Evolutionary conservation across 805 yeast genomes (phyloP).

Genomic region (Sugiyamaella americana): DNA sequence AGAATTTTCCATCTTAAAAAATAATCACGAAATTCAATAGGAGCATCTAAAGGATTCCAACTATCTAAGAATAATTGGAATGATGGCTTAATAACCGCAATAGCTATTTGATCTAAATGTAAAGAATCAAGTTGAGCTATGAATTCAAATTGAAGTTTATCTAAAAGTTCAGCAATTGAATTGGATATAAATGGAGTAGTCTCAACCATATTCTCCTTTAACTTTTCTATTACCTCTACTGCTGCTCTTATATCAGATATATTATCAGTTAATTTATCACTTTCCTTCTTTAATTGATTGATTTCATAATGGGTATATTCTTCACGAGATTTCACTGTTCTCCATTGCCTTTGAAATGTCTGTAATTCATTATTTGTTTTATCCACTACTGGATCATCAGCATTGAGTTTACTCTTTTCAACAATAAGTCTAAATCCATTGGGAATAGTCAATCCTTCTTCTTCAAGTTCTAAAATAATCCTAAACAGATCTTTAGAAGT

Average conservation of each 20-base stretch:
- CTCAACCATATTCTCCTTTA: neutral
- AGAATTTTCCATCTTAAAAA: conserved; percentile 26
- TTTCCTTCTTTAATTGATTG: neutral
- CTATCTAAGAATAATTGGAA: conserved; percentile 20
- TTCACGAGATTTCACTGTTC: neutral
- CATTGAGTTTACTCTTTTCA: neutral
- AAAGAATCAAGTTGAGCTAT: neutral
- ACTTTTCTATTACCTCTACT: neutral
- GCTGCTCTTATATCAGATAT: neutral
- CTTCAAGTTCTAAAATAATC: conserved; percentile 24
- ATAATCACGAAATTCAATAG: conserved; percentile 28
- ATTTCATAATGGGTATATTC: neutral
- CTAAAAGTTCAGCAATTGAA: conserved; percentile 5
- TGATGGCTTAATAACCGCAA: conserved; percentile 19
- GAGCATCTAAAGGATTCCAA: conserved; percentile 38
- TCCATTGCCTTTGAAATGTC: neutral
- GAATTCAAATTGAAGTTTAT: neutral
- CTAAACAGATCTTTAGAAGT: conserved; percentile 19
- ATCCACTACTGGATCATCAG: no score
- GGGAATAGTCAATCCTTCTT: neutral
- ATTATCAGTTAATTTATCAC: neutral
- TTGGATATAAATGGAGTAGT: neutral
- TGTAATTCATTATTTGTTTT: neutral
- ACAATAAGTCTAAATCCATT: neutral
- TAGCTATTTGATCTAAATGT: conserved; percentile 24